phyloP scores from a whole-genome alignment of 371 early-diverging fungal species.

The Mucor circinelloides region DNA sequence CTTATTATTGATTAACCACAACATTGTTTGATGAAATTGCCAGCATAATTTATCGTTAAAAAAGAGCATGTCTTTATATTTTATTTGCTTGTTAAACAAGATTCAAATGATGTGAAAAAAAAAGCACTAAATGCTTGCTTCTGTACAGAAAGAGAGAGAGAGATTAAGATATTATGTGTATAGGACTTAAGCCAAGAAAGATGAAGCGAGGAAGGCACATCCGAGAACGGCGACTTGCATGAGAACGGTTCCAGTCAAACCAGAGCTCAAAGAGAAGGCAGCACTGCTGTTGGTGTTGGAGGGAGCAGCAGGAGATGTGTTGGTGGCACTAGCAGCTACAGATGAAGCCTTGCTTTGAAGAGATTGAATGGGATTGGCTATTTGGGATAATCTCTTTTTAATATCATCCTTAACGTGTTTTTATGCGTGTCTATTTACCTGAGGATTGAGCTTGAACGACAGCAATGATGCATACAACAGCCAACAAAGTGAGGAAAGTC shows the following conservation, averaged over 20 bases:
- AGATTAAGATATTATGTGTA: background rate
- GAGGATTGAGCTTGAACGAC: slow-evolving; percentile 22
- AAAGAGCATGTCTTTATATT: background rate
- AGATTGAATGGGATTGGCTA: slow-evolving; percentile 19
- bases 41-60: background rate
- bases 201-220: slow-evolving; percentile 11
- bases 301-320: slow-evolving; percentile 19
- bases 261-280: slow-evolving; percentile 10
- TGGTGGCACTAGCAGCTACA: slow-evolving; percentile 23
- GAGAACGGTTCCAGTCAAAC: slow-evolving; percentile 5
- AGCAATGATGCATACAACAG: slow-evolving; percentile 22
- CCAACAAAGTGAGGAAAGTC: slow-evolving; percentile 15
- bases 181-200: slow-evolving; percentile 13
- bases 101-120: background rate
- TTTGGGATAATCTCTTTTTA: background rate
- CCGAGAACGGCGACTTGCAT: slow-evolving; percentile 14
- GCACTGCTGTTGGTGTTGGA: slow-evolving; percentile 13
- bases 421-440: background rate
- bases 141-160: background rate
- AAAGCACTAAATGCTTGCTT: background rate
- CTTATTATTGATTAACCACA: no score
- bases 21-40: background rate
- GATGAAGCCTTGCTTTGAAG: slow-evolving; percentile 25
- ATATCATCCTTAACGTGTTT: background rate
- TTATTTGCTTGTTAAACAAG: background rate